A percentile compares a stretch with the other conserved stretches of the same genome.
Conservation (phyloP, 441 rosid species). For the Mallotus repandus region DNA sequence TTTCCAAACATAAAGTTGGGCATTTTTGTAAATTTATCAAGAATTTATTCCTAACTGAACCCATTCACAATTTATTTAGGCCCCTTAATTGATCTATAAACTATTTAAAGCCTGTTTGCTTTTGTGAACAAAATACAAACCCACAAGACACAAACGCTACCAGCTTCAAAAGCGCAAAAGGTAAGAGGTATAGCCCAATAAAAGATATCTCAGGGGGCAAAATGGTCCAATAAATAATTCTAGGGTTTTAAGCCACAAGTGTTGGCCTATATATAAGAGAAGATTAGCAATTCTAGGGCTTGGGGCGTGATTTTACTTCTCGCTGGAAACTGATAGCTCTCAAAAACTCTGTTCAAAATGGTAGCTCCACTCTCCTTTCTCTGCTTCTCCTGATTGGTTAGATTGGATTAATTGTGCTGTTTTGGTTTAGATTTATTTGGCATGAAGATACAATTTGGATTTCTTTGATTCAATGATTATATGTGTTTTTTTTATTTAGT, state of each 20-base stretch:
- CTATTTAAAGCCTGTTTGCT: too few species aligned
- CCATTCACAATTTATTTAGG: too few species aligned
- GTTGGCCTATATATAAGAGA: background rate
- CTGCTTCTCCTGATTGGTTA: background rate
- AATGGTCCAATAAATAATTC: background rate
- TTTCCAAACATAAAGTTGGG: too few species aligned
- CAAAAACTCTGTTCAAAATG: background rate
- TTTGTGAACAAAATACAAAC: too few species aligned
- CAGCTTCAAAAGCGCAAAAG: too few species aligned
- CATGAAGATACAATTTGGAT: too few species aligned
- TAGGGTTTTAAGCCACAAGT: constrained; percentile 11
- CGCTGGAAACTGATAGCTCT: background rate
- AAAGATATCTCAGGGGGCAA: background rate
- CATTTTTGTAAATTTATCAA: too few species aligned
- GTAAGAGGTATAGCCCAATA: background rate
- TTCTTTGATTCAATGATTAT: background rate
- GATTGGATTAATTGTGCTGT: background rate
- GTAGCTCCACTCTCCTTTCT: background rate
- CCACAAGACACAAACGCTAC: too few species aligned
- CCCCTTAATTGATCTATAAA: too few species aligned
- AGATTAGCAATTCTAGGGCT: background rate
- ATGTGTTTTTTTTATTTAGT: background rate
- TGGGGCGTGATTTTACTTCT: background rate
- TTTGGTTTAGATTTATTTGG: background rate
- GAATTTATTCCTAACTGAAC: too few species aligned